Percentiles rank a stretch among this genome's conserved stretches.
Conservation (phyloP, 2,329 filamentous ascomycete species). For the Botrytis porri region DNA sequence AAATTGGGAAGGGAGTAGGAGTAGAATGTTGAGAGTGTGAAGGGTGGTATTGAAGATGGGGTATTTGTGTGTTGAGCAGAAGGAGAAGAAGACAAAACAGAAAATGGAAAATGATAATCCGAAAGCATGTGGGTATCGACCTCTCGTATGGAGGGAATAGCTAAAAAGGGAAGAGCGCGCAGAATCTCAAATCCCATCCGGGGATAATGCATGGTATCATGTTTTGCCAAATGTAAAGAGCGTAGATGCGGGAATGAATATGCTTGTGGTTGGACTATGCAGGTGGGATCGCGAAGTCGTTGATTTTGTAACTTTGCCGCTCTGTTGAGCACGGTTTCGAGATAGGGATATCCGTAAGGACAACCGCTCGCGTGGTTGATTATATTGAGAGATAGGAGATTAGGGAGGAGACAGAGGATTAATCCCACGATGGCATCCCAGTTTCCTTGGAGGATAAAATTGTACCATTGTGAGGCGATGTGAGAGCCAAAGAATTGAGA, state of each 20-base stretch:
- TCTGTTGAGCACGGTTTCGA: slow-evolving; percentile 15
- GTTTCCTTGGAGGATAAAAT: slow-evolving; percentile 1
- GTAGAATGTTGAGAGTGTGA: slow-evolving; percentile 9
- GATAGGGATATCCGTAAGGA: slow-evolving; percentile 19
- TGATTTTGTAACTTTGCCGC: slow-evolving; percentile 7
- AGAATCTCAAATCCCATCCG: slow-evolving; percentile 16
- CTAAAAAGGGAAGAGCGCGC: slow-evolving; percentile 8
- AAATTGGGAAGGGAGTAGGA: not conserved
- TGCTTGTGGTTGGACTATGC: not conserved
- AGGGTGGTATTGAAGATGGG: not conserved
- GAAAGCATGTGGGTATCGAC: slow-evolving; percentile 16
- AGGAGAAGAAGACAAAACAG: not conserved
- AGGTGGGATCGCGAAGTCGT: not conserved
- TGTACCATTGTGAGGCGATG: not conserved
- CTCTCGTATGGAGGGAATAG: slow-evolving; percentile 2
- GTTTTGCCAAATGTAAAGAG: slow-evolving; percentile 7
- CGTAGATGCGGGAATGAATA: not conserved
- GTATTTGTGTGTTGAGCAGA: not conserved
- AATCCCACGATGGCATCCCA: slow-evolving; percentile 18
- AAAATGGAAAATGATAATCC: slow-evolving; percentile 11
- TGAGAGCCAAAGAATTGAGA: not conserved
- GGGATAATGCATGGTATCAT: slow-evolving; percentile 5
- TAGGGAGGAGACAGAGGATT: slow-evolving; percentile 19
- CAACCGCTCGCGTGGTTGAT: slow-evolving; percentile 17
- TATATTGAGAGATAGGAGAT: slow-evolving; percentile 16